Evolutionary conservation across 2,329 filamentous ascomycete species (phyloP), one percentile per base, ranked within the genome.

Genomic region (Helicocarpus griseus): DNA sequence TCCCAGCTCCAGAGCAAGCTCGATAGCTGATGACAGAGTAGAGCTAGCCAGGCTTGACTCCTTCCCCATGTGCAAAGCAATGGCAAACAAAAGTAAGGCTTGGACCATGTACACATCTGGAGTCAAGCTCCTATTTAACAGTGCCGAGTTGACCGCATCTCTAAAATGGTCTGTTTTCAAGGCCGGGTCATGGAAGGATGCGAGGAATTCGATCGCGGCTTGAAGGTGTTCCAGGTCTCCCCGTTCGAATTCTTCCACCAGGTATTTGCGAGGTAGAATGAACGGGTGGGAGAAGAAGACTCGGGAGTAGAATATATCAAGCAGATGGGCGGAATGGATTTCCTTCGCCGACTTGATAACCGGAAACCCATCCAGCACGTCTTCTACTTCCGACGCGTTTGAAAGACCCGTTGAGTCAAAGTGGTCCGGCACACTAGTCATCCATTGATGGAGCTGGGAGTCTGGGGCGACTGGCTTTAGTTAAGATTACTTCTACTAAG

Each of bases 161-260:
- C 40, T 41, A 39, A 50, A 50, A 50, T 50, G 17, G 14, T 17
- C 29, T 21, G 28, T 50, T n/a, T 50, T 38, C 48, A 50, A 44
- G n/a, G 24, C 40, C 24, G 48, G 38, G 38, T 50, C 48, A 45
- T 50, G 39, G 38, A 38, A 50, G 9, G 48, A 50, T 28, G 38
- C 48, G 26, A 44, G 17, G 19, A 44, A 50, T 8, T 43, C 38
- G 24, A 50, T 22, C 22, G 39, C 48, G 2, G 28, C 38, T 21
- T 24, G 38, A 19, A 50, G 29, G n/a, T 41, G 48, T 14, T 21
- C 24, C 38, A 50, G 44, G 17, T 43, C 29, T 14, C 17, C 39
- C 29, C 29, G 26, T 17, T 38, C 36, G 7, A 50, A 19, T 38
- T 43, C 31, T 19, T 50, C 48, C n/a, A 44, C 38, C 29, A 50